Evolutionary conservation across 768 basidiomycete genomes (phyloP).

Genomic region (Daedalea quercina): DNA sequence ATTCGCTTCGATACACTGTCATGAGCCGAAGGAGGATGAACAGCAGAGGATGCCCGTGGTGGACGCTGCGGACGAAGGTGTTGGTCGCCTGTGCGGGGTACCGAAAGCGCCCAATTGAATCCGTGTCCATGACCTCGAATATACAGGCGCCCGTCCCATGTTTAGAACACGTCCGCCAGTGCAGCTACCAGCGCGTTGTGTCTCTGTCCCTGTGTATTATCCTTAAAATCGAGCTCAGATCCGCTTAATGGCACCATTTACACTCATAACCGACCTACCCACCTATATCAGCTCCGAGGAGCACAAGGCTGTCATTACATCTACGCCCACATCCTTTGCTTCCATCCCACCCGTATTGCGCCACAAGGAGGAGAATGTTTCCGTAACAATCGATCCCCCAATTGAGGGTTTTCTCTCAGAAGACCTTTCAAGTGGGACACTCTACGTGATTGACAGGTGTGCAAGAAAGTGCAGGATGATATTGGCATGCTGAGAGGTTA

Average conservation of each 20-base stretch:
- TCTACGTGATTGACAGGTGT: conserved; percentile 87
- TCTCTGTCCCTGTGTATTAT: background rate
- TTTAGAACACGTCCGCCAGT: too few relatives aligned
- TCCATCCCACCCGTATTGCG: conserved; percentile 81
- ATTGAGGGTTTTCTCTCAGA: conserved; percentile 49
- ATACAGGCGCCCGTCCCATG: too few relatives aligned
- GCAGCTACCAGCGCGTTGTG: background rate
- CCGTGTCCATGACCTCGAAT: too few relatives aligned
- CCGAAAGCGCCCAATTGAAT: too few relatives aligned
- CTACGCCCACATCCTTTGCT: conserved; percentile 78
- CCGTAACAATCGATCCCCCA: conserved; percentile 62
- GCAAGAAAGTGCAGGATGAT: conserved; percentile 1
- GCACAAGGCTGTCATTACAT: conserved; percentile 57
- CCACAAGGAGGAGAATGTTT: conserved; percentile 67
- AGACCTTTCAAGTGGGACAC: conserved; percentile 51
- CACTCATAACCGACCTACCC: conserved; percentile 35
- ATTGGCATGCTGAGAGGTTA: background rate
- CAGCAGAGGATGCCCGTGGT: too few relatives aligned
- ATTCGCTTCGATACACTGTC: too few relatives aligned
- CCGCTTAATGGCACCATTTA: conserved; percentile 14
- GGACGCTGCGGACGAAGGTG: too few relatives aligned
- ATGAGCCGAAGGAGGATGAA: too few relatives aligned
- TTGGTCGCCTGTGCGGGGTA: too few relatives aligned
- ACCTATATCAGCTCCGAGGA: conserved; percentile 54
- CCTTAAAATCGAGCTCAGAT: background rate